Conservation (phyloP, 1,139 yeast species). For the Lodderomyces oxycetoniae region DNA sequence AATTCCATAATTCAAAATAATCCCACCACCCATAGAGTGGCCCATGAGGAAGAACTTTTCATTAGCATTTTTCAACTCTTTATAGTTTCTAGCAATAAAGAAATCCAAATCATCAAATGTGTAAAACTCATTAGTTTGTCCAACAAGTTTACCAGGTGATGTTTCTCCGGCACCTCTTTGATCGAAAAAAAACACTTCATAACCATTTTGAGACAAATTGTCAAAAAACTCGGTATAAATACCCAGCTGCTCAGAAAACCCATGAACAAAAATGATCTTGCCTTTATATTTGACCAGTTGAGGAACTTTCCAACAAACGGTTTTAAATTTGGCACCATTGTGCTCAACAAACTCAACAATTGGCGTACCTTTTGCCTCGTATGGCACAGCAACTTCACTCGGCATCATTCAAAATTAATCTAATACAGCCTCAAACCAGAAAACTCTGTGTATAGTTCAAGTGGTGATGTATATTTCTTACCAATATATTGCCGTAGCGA, state of each 20-base stretch:
- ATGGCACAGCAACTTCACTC: slow-evolving; percentile 23
- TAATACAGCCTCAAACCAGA: neutral
- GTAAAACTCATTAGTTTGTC: slow-evolving; percentile 60
- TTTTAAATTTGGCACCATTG: slow-evolving; percentile 37
- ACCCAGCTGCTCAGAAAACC: slow-evolving; percentile 66
- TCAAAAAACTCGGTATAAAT: slow-evolving; percentile 60
- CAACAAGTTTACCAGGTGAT: slow-evolving; percentile 53
- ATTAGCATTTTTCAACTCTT: slow-evolving; percentile 17
- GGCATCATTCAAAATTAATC: slow-evolving; percentile 2
- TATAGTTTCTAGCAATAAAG: slow-evolving; percentile 42
- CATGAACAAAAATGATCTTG: slow-evolving; percentile 66
- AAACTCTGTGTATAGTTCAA: neutral
- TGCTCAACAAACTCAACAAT: slow-evolving; percentile 24
- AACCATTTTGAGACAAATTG: slow-evolving; percentile 54
- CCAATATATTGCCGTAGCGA: too few species aligned
- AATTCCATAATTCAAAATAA: slow-evolving; percentile 67
- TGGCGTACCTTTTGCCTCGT: slow-evolving; percentile 32
- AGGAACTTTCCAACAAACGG: slow-evolving; percentile 40
- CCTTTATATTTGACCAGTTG: slow-evolving; percentile 41
- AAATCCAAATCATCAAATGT: slow-evolving; percentile 68
- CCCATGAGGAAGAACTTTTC: slow-evolving; percentile 64
- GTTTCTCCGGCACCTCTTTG: slow-evolving; percentile 90
- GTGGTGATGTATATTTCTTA: neutral
- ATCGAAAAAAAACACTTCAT: slow-evolving; percentile 72
- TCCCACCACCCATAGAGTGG: slow-evolving; percentile 97